Conservation (phyloP, 495 filamentous ascomycete genomes). For the Thozetella sp. region DNA sequence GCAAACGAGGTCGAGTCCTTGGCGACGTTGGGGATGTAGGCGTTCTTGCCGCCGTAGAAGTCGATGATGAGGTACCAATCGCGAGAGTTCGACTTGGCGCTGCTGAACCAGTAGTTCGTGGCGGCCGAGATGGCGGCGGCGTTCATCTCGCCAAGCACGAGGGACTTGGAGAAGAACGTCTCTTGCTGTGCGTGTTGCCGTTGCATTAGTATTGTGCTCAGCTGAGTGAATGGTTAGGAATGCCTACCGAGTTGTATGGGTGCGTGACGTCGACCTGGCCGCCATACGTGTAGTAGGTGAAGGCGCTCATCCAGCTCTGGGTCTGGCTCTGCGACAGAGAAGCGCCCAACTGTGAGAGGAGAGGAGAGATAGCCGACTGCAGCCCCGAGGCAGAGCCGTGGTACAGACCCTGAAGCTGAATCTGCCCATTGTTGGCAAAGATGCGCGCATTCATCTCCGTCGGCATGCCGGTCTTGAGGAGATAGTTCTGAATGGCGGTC, state of each 20-base stretch:
- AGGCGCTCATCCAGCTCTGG: slow-evolving; percentile 34
- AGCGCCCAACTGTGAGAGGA: slow-evolving; percentile 33
- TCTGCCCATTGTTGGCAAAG: slow-evolving; percentile 35
- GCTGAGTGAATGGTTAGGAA: too few relatives aligned
- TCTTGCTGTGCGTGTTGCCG: slow-evolving; percentile 34
- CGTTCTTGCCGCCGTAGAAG: slow-evolving; percentile 43
- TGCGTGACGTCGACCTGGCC: slow-evolving; percentile 9
- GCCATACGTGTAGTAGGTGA: not conserved
- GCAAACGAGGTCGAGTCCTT: slow-evolving; percentile 35
- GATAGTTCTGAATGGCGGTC: slow-evolving; percentile 36
- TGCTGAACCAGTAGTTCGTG: slow-evolving; percentile 42
- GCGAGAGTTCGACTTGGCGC: slow-evolving; percentile 37
- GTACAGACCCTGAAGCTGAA: slow-evolving; percentile 43
- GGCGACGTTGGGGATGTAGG: slow-evolving; percentile 30
- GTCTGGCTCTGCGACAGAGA: slow-evolving; percentile 27
- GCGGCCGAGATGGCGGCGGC: slow-evolving; percentile 30
- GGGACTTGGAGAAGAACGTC: slow-evolving; percentile 42
- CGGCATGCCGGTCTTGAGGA: slow-evolving; percentile 37
- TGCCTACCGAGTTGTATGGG: slow-evolving; percentile 26
- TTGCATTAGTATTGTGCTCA: not conserved
- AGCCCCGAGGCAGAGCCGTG: slow-evolving; percentile 38
- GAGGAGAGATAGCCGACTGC: slow-evolving; percentile 28
- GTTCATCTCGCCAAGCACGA: slow-evolving; percentile 31
- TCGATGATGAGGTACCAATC: slow-evolving; percentile 50
- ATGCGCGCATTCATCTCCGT: slow-evolving; percentile 45